phyloP scores from a whole-genome alignment of 768 basidiomycete species.

The Zangia roseola region DNA sequence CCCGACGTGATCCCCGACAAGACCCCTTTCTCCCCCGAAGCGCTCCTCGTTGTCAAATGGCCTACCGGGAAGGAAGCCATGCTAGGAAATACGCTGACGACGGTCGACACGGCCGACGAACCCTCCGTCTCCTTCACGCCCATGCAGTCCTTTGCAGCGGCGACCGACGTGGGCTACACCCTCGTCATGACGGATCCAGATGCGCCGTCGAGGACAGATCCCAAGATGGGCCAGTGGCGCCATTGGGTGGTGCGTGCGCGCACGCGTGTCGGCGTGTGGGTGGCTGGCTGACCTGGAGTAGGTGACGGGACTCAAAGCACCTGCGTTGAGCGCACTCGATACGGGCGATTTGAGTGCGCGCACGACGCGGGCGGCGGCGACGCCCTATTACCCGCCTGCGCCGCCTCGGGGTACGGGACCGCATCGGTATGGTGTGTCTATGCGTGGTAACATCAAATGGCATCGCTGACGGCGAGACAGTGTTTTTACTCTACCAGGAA shows the following conservation, averaged over 20 bases:
- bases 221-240: conserved; percentile 50
- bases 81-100: conserved; percentile 38
- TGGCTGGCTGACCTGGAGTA: conserved; percentile 1
- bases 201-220: conserved; percentile 50
- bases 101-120: conserved; percentile 45
- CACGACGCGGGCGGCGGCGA: conserved; percentile 46
- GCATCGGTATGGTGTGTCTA: conserved; percentile 54
- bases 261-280: conserved; percentile 12
- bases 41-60: conserved; percentile 29
- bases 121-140: conserved; percentile 49
- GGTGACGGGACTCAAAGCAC: conserved; percentile 41
- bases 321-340: conserved; percentile 29
- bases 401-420: conserved; percentile 52
- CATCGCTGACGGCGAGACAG: conserved; percentile 21
- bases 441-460: not conserved
- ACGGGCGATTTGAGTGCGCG: conserved; percentile 36
- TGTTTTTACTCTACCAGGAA: conserved; percentile 62
- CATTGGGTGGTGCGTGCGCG: conserved; percentile 51
- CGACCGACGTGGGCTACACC: conserved; percentile 43
- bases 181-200: conserved; percentile 60
- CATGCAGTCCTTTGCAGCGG: conserved; percentile 34
- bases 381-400: conserved; percentile 56
- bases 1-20: conserved; percentile 31
- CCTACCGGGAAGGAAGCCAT: conserved; percentile 32
- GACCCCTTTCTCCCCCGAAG: conserved; percentile 26